Conservation (phyloP, 345 rosid genomes). For the Brassica carinata region DNA sequence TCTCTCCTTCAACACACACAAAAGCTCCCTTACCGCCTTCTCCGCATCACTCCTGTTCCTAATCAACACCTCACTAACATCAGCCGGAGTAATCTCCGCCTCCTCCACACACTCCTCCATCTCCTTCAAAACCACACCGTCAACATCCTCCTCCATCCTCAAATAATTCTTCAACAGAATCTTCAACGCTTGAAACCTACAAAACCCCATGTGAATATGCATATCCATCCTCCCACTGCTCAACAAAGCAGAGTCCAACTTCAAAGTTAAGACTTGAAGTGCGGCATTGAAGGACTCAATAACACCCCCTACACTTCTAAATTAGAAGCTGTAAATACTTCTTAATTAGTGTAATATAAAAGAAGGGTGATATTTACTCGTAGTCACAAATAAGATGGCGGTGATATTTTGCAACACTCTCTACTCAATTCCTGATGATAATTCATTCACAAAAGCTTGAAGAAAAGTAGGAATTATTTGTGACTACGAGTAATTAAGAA, state of each 20-base stretch:
- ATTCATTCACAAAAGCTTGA: no score
- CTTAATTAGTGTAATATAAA: no score
- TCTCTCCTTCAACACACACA: conserved; percentile 52
- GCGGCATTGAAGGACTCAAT: no score
- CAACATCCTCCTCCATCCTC: conserved; percentile 46
- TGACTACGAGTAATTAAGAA: no score
- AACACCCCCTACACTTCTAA: no score
- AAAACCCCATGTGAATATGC: conserved; percentile 88
- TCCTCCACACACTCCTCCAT: conserved; percentile 50
- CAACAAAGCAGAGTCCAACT: conserved; percentile 80
- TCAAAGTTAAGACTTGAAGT: conserved; percentile 1
- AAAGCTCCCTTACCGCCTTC: conserved; percentile 61
- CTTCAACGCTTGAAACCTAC: conserved; percentile 62
- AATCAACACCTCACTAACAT: conserved; percentile 78
- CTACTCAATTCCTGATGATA: no score
- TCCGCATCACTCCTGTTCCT: conserved; percentile 58
- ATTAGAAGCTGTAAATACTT: no score
- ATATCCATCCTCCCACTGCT: conserved; percentile 96
- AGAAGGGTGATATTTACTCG: no score
- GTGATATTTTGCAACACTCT: no score
- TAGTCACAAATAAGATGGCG: no score
- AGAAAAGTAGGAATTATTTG: no score
- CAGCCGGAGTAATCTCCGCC: conserved; percentile 93
- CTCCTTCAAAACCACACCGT: conserved; percentile 39
- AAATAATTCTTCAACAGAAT: conserved; percentile 72